Percentiles rank a stretch among this genome's conserved stretches.
phyloP scores from a whole-genome alignment of 352 stramenopile species.

The Pythium grandisporangium region DNA sequence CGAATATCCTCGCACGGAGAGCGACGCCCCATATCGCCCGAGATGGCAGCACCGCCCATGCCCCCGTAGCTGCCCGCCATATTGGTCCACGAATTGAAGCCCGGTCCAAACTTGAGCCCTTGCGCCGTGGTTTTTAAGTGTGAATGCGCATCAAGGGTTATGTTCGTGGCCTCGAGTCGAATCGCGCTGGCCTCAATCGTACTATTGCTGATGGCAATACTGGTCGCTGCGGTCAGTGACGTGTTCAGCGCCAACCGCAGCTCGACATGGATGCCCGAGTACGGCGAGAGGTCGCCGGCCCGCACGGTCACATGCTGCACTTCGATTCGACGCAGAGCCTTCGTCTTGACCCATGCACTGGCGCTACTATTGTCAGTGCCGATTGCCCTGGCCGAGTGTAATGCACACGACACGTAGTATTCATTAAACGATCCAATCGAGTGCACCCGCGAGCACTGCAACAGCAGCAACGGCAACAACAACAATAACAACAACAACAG shows the following conservation, averaged over 20 bases:
- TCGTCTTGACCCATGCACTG: slow-evolving; percentile 8
- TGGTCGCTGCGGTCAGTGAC: slow-evolving; percentile 9
- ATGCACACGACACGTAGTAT: slow-evolving; percentile 64
- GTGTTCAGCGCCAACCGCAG: slow-evolving; percentile 33
- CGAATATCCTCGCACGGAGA: slow-evolving; percentile 55
- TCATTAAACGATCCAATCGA: slow-evolving; percentile 80
- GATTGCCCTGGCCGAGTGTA: slow-evolving; percentile 6
- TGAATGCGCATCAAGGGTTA: slow-evolving; percentile 34
- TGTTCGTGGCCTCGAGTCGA: slow-evolving; percentile 29
- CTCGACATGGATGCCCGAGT: slow-evolving; percentile 30
- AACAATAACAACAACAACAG: too few species aligned
- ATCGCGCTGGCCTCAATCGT: slow-evolving; percentile 48
- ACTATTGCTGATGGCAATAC: slow-evolving; percentile 37
- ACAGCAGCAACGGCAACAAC: not conserved
- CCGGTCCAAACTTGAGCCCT: slow-evolving; percentile 74
- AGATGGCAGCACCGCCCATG: slow-evolving; percentile 61
- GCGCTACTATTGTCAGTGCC: slow-evolving; percentile 3
- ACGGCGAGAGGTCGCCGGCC: not conserved
- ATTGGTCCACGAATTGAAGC: slow-evolving; percentile 63
- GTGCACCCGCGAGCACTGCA: slow-evolving; percentile 45
- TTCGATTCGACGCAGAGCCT: slow-evolving; percentile 7
- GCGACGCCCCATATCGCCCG: slow-evolving; percentile 8
- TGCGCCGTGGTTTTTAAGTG: slow-evolving; percentile 42
- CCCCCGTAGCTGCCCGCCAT: slow-evolving; percentile 69
- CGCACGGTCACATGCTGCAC: not conserved